Base-by-base conservation (phyloP, 306 rosid genomes). In the Parietaria judaica region DNA sequence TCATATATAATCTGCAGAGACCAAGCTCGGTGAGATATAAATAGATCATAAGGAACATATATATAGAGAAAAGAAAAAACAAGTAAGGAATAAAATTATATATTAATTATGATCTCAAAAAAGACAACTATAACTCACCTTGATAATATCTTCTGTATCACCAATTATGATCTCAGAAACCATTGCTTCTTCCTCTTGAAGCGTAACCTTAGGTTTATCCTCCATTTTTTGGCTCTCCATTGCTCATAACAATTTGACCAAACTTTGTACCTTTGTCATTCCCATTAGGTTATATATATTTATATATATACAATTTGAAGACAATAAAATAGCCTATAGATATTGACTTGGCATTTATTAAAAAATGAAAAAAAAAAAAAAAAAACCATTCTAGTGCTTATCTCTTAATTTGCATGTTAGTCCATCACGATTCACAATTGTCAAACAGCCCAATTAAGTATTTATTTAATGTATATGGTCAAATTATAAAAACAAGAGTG, bases 341-440 rank as follows among this genome's bases (percentile, higher is more conserved):
- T 51, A 71, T 66, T 67, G 72, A 83, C 84, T 75, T 65, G 56
- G 67, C 70, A 69, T 60, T 56, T 38, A 23, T 53, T 36, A 17
- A 36, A 48, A 9, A 49, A 9, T 3, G 8, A 49, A 49, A 49
- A 9, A 49, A 49, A 8, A 49, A 10, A 49, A 39, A 39, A 7
- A 39, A 39, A 14, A 57, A 5, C 16, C 43, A 5, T 14, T 11
- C 55, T 15, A 1, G 68, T 66, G 34, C 65, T 83, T 73, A 69
- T 73, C 64, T 73, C 64, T 56, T 41, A 44, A 52, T 65, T 65
- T 63, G 55, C 50, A 61, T 44, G 66, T 65, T 56, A 72, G 43
- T 58, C 37, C n/a, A n/a, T n/a, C n/a, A n/a, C n/a, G n/a, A n/a
- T 17, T 45, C 12, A 66, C 66, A 71, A 72, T 45, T 69, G 81